Evolutionary conservation across 2,329 filamentous ascomycete genomes (phyloP).

Genomic region (Claviceps lovelessii): DNA sequence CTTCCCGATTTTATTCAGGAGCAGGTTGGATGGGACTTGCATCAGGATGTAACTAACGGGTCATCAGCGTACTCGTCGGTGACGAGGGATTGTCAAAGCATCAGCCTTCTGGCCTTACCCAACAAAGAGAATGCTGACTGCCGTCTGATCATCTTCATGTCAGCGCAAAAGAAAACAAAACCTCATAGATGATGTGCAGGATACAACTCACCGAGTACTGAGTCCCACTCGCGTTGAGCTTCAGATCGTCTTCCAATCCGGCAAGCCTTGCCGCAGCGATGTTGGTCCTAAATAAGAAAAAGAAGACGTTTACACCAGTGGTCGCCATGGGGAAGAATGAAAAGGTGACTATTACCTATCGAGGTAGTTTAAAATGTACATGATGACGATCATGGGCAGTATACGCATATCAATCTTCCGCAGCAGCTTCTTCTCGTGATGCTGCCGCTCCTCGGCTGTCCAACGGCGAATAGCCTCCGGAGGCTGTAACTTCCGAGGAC

Average conservation of each 20-base stretch:
- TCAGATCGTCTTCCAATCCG: conserved; percentile 35
- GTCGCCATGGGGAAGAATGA: background rate
- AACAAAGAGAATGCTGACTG: conserved; percentile 37
- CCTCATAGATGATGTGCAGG: background rate
- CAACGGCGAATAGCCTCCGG: background rate
- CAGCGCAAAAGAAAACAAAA: background rate
- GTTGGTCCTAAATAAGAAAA: conserved; percentile 23
- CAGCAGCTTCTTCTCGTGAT: conserved; percentile 17
- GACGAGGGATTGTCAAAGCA: background rate
- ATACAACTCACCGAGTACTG: conserved; percentile 8
- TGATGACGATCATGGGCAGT: conserved; percentile 38
- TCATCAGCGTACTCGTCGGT: background rate
- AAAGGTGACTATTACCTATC: conserved; percentile 19
- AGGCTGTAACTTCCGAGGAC: background rate
- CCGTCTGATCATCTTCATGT: conserved; percentile 17
- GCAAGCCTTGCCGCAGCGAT: conserved; percentile 8
- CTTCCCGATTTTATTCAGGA: conserved; percentile 37
- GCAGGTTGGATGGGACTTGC: conserved; percentile 36
- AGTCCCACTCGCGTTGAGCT: conserved; percentile 22
- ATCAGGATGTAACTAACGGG: conserved; percentile 29
- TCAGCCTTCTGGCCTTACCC: conserved; percentile 20
- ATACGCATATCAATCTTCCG: conserved; percentile 26
- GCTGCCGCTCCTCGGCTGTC: conserved; percentile 1
- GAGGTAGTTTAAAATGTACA: conserved; percentile 46
- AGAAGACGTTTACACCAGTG: background rate